Conservation (phyloP, 352 stramenopile genomes). For the Pseudoperonospora humuli region DNA sequence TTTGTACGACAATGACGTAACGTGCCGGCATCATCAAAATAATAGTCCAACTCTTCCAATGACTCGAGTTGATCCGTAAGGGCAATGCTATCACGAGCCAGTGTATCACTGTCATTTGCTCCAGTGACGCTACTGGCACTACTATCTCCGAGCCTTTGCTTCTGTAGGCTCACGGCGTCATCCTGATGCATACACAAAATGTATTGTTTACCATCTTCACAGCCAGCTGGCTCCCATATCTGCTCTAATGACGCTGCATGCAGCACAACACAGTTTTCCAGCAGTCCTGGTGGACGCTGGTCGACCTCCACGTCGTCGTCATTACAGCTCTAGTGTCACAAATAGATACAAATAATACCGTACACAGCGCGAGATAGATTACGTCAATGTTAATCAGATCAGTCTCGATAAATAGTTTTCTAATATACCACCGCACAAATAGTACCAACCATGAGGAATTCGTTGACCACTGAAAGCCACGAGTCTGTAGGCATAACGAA, state of each 20-base stretch:
- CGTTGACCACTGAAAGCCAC: slow-evolving; percentile 60
- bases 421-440: background rate
- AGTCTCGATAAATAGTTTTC: background rate
- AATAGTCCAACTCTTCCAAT: slow-evolving; percentile 71
- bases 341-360: background rate
- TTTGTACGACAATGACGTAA: slow-evolving; percentile 65
- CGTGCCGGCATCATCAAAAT: slow-evolving; percentile 62
- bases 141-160: slow-evolving; percentile 34
- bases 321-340: slow-evolving; percentile 44
- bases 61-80: slow-evolving; percentile 64
- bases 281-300: slow-evolving; percentile 41
- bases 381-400: background rate
- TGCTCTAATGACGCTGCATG: slow-evolving; percentile 40
- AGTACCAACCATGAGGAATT: slow-evolving; percentile 67
- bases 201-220: slow-evolving; percentile 72
- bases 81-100: slow-evolving; percentile 30
- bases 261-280: slow-evolving; percentile 52
- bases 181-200: slow-evolving; percentile 39
- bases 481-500: slow-evolving; percentile 54
- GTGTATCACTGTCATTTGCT: slow-evolving; percentile 1
- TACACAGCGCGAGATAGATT: slow-evolving; percentile 4
- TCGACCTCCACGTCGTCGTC: slow-evolving; percentile 66
- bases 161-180: slow-evolving; percentile 39
- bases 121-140: slow-evolving; percentile 17
- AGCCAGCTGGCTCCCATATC: slow-evolving; percentile 26